phyloP scores from a whole-genome alignment of 129 eudicot species.

The Flaveria brownii region DNA sequence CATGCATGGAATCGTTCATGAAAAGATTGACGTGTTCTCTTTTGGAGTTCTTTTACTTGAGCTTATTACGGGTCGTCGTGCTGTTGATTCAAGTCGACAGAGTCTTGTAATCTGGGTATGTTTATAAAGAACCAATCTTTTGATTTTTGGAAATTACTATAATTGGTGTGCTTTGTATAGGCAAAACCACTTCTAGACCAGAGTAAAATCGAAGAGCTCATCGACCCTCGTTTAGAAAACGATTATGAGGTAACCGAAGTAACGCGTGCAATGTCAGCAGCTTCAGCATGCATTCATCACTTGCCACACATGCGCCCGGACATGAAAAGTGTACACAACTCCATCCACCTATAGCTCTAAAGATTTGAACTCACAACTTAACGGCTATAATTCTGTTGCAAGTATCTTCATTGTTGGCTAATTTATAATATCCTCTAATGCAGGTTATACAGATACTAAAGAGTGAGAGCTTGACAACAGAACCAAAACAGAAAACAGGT shows the following conservation, averaged over 20 bases:
- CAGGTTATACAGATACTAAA: constrained; percentile 68
- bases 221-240: constrained; percentile 64
- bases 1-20: constrained; percentile 95
- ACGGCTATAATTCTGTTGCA: not conserved
- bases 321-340: constrained; percentile 59
- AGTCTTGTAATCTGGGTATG: constrained; percentile 96
- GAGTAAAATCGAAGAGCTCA: constrained; percentile 53
- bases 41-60: constrained; percentile 89
- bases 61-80: constrained; percentile 94
- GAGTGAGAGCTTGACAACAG: constrained; percentile 47
- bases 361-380: not conserved
- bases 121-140: not conserved
- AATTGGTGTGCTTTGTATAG: constrained; percentile 33
- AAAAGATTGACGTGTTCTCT: constrained; percentile 93
- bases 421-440: not conserved
- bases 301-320: constrained; percentile 68
- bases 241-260: constrained; percentile 57
- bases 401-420: not conserved
- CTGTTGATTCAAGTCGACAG: constrained; percentile 82
- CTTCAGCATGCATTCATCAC: constrained; percentile 76
- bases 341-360: not conserved
- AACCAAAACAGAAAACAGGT: constrained; percentile 48
- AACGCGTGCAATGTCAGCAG: constrained; percentile 64
- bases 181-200: constrained; percentile 81
- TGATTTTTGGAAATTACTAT: not conserved